Conservation (phyloP, 768 basidiomycete genomes). For the Tricholoma terreum region DNA sequence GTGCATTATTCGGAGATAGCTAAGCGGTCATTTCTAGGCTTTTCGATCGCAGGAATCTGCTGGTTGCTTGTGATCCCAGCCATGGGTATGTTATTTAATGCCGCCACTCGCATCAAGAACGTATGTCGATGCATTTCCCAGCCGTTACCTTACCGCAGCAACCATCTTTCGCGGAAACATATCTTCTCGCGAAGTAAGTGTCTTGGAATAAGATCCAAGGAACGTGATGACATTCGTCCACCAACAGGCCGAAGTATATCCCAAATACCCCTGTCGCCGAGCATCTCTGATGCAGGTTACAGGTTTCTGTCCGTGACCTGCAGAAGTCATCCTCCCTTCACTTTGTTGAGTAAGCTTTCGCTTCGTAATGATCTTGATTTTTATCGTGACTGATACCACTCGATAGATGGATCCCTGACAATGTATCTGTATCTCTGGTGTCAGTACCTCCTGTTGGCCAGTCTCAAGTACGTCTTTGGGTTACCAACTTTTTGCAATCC, state of each 20-base stretch:
- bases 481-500: background rate
- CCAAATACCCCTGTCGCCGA: constrained; percentile 6
- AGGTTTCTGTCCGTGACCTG: constrained; percentile 71
- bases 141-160: constrained; percentile 84
- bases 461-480: constrained; percentile 45
- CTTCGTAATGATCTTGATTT: background rate
- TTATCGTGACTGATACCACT: constrained; percentile 5
- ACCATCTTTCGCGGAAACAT: constrained; percentile 85
- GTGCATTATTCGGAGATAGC: background rate
- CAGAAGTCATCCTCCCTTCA: constrained; percentile 71
- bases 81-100: constrained; percentile 50
- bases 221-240: constrained; percentile 35
- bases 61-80: constrained; percentile 81
- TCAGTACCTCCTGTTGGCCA: constrained; percentile 83
- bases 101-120: background rate
- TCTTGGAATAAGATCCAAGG: constrained; percentile 11
- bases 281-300: constrained; percentile 11
- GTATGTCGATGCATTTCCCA: constrained; percentile 21
- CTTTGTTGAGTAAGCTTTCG: constrained; percentile 70
- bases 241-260: constrained; percentile 50
- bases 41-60: constrained; percentile 75
- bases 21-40: constrained; percentile 40
- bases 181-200: constrained; percentile 73
- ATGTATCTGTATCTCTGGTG: constrained; percentile 80
- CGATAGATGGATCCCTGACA: constrained; percentile 84